Percentiles rank a stretch among this genome's conserved stretches.
Conservation (phyloP, 192 early-diverging fungal species). For the Linnemannia hyalina region DNA sequence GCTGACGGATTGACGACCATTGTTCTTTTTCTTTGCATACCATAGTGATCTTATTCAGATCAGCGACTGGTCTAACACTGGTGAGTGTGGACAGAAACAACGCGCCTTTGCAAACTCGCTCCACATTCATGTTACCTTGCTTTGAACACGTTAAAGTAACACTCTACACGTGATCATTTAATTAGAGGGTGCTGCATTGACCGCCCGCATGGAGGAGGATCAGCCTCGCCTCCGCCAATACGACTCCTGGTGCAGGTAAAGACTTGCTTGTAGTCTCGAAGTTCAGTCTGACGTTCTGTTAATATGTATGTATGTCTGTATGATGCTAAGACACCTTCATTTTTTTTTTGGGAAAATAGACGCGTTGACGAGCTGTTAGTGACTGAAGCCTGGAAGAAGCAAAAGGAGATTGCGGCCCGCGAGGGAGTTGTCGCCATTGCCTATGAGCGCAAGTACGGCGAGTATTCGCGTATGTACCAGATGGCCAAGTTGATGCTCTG, state of each 20-base stretch:
- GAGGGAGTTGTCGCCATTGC: conserved; percentile 77
- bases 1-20: not conserved
- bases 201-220: conserved; percentile 68
- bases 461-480: conserved; percentile 70
- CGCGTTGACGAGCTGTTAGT: conserved; percentile 73
- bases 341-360: conserved; percentile 14
- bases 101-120: not conserved
- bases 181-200: conserved; percentile 63
- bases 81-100: conserved; percentile 1
- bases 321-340: not conserved
- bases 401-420: conserved; percentile 71
- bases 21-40: not conserved
- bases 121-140: not conserved
- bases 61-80: conserved; percentile 49
- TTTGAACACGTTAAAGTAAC: conserved; percentile 2
- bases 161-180: not conserved
- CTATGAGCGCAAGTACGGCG: conserved; percentile 67
- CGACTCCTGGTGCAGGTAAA: conserved; percentile 72
- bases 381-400: conserved; percentile 70
- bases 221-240: conserved; percentile 76
- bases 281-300: not conserved
- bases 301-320: not conserved
- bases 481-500: conserved; percentile 77
- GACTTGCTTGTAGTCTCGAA: not conserved
- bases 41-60: conserved; percentile 46